Base-by-base conservation (phyloP, 306 rosid genomes). In the Clitoria ternatea region DNA sequence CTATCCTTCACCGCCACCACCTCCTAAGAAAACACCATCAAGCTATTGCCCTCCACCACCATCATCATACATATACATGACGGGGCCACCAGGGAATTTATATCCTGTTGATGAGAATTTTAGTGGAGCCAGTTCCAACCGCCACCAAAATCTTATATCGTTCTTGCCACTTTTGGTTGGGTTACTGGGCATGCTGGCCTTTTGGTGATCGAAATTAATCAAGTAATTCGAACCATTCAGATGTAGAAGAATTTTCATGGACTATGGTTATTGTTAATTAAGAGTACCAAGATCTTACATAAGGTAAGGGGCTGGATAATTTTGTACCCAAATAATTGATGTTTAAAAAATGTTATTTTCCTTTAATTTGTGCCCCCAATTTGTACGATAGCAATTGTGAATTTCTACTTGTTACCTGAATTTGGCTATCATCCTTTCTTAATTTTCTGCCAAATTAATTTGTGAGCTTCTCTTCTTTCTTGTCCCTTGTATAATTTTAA, bases 41-140 rank as follows among this genome's bases (percentile, higher is more conserved):
- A 1, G 2, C 0, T 24, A 82, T 43, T 82, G 81, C 26, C 86
- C 83, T 5, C 83, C 86, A 3, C 83, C 85, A 24, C 86, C 85
- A 1, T 49, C 77, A 1, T 15, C 74, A 4, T 62, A 78, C 52
- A 4, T 57, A 6, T 82, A 74, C 81, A 49, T 74, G 0, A 42
- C 81, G 0, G 83, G 83, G 11, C 86, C 86, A 1, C 86, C 86
- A 0, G 79, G 83, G 3, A 64, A 78, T 47, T 52, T 82, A 65
- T 82, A 82, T 20, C 83, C 86, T 0, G 26, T 78, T 12, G 73
- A 57, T 42, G 69, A 70, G 73, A 74, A 82, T 70, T 78, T 65
- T 48, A 82, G 35, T 2, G 59, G 81, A 6, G 81, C 81, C 0
- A 26, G 47, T 20, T 48, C 40, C 4, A 9, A 1, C 8, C 24